Base-by-base conservation (phyloP, 2,329 filamentous ascomycete genomes). In the Claviceps cyperi region DNA sequence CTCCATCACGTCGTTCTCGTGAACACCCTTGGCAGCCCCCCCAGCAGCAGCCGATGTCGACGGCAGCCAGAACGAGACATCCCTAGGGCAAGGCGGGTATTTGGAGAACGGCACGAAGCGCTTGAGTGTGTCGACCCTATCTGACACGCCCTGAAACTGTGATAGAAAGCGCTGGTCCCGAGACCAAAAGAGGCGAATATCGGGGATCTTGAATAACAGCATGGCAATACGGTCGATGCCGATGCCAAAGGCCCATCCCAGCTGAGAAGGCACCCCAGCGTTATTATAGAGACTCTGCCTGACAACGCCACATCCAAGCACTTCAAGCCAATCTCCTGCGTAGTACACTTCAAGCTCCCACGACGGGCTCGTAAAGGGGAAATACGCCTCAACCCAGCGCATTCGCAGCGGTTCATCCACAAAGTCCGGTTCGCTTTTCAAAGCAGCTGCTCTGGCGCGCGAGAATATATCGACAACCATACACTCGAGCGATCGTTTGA, bases 1-100 rank as follows among this genome's bases (percentile, higher is more conserved):
- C 68, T 97, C 92, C 91, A 97, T 97, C 48, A 97, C 74, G 66
- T 98, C 92, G 67, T 97, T 97, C 64, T 94, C 90, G 65, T 97
- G 91, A 62, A 95, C 9, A 32, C 28, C 28, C 28, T 32, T 32
- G 88, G 58, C 62, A 51, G 57, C 65, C 58, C 65, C 71, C 51
- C 74, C 75, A 13, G 70, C 74, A 3, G 68, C 74, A 21, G 71
- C 66, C 2, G 72, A 69, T 66, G 70, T 56, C 28, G 59, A 56
- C 5, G 53, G 59, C 50, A 97, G 69, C 92, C 92, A 98, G 67
- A 98, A 98, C 0, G 90, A 86, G 11, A 97, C 84, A 64, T 98
- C 92, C 68, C 91, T 91, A 63, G 84, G 84, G 64, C 88, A 94
- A 21, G 83, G 81, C 1, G 92, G 92, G 65, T 94, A 80, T 67